These are phyloP conservation scores for Purshia tridentata DNA, from an alignment of 306 rosid genomes.

Conservation along the genomic window DNA sequence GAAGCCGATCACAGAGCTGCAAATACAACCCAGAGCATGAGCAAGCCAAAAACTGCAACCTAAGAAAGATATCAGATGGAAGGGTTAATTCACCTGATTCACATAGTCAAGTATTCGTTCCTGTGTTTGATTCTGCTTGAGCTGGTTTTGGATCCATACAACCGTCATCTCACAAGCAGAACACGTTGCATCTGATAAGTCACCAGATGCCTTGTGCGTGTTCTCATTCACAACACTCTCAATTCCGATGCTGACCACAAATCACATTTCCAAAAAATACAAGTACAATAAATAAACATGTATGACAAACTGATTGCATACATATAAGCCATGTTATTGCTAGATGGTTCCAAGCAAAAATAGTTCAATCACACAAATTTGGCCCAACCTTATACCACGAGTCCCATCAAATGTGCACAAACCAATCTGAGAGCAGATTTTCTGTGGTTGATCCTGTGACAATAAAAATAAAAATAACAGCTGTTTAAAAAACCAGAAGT, in stretches of 20 bases:
- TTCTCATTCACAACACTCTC: conserved; percentile 52
- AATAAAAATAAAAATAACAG: neutral
- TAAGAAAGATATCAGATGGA: neutral
- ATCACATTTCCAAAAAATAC: neutral
- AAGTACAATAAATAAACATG: neutral
- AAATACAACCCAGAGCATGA: conserved; percentile 16
- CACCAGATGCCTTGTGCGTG: conserved; percentile 29
- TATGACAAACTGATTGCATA: neutral
- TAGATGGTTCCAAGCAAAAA: neutral
- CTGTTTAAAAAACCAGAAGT: neutral
- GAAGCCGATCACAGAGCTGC: conserved; percentile 68
- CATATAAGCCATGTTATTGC: neutral
- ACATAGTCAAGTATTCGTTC: conserved; percentile 51
- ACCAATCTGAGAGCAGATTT: conserved; percentile 66
- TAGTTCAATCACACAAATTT: neutral
- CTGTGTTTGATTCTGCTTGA: conserved; percentile 51
- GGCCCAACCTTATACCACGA: conserved; percentile 51
- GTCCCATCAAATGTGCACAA: conserved; percentile 60
- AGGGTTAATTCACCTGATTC: conserved; percentile 44
- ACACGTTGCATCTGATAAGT: conserved; percentile 39
- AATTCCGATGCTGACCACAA: conserved; percentile 37
- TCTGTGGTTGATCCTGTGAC: conserved; percentile 53
- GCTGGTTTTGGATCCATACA: conserved; percentile 70
- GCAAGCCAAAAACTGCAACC: conserved; percentile 1
- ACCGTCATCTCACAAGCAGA: conserved; percentile 65